A percentile compares a stretch with the other conserved stretches of the same genome.
Conservation (phyloP, 441 rosid genomes). For the Jatropha podagrica region DNA sequence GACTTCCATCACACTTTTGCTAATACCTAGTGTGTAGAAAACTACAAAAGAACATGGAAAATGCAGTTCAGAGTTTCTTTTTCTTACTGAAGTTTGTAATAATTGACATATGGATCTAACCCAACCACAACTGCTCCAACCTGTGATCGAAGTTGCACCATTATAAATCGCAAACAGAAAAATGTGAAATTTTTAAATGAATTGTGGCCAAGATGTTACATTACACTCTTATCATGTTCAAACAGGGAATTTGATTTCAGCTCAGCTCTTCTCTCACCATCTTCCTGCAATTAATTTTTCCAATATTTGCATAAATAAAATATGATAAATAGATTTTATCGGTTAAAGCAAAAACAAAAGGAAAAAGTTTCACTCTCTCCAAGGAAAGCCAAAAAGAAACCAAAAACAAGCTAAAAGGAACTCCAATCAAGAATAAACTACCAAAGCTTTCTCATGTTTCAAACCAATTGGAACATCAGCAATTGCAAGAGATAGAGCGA, state of each 20-base stretch:
- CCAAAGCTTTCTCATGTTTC: neutral
- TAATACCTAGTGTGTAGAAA: neutral
- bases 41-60: neutral
- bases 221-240: slow-evolving; percentile 83
- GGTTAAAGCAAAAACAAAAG: neutral
- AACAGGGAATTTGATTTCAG: slow-evolving; percentile 59
- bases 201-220: slow-evolving; percentile 29
- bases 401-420: neutral
- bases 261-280: slow-evolving; percentile 59
- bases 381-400: neutral
- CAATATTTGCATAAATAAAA: neutral
- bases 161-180: slow-evolving; percentile 22
- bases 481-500: neutral
- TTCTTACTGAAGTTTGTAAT: slow-evolving; percentile 89
- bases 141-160: slow-evolving; percentile 37
- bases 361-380: neutral
- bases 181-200: slow-evolving; percentile 12
- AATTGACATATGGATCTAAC: slow-evolving; percentile 74
- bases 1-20: neutral
- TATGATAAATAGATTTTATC: neutral
- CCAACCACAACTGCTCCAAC: slow-evolving; percentile 98
- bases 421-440: neutral
- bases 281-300: slow-evolving; percentile 53
- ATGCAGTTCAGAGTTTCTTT: slow-evolving; percentile 34
- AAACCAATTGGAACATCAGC: neutral